Percentiles rank a stretch among this genome's conserved stretches.
phyloP scores from a whole-genome alignment of 768 basidiomycete genomes.

The Podaxis carcinomalis region DNA sequence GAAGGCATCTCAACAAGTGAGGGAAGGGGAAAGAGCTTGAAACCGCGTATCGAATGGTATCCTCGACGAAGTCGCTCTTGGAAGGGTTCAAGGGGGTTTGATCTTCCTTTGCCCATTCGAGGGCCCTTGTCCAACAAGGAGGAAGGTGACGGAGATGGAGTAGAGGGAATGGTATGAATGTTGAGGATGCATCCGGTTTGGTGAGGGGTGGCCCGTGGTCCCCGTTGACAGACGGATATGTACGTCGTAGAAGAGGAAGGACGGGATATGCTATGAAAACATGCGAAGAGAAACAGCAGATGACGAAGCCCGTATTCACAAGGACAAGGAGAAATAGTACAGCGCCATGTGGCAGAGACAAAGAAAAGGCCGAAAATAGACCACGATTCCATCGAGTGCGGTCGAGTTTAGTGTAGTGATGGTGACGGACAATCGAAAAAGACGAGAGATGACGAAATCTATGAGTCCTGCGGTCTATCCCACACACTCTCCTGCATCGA shows the following conservation, averaged over 20 bases:
- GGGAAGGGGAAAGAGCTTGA: neutral
- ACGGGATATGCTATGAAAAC: slow-evolving; percentile 26
- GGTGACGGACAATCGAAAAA: slow-evolving; percentile 13
- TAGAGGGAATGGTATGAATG: neutral
- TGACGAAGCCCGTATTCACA: slow-evolving; percentile 30
- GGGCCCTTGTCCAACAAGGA: neutral
- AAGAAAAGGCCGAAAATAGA: slow-evolving; percentile 22
- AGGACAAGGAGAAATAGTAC: slow-evolving; percentile 24
- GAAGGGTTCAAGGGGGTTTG: neutral
- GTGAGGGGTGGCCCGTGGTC: neutral
- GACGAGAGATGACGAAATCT: slow-evolving; percentile 22
- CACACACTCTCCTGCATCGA: slow-evolving; percentile 13
- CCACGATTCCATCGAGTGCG: slow-evolving; percentile 19
- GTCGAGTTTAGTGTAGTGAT: slow-evolving; percentile 27
- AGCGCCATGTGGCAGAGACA: slow-evolving; percentile 22
- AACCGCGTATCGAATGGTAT: neutral
- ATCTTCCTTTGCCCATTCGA: neutral
- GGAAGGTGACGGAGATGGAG: neutral
- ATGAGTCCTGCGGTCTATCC: slow-evolving; percentile 12
- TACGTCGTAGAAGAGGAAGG: slow-evolving; percentile 5
- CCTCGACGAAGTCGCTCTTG: slow-evolving; percentile 3
- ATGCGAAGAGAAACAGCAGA: slow-evolving; percentile 21
- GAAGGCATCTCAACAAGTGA: slow-evolving; percentile 12
- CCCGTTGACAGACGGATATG: slow-evolving; percentile 7
- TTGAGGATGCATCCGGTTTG: slow-evolving; percentile 9